Base-by-base conservation (phyloP, 345 rosid species). In the Heritiera fomes region DNA sequence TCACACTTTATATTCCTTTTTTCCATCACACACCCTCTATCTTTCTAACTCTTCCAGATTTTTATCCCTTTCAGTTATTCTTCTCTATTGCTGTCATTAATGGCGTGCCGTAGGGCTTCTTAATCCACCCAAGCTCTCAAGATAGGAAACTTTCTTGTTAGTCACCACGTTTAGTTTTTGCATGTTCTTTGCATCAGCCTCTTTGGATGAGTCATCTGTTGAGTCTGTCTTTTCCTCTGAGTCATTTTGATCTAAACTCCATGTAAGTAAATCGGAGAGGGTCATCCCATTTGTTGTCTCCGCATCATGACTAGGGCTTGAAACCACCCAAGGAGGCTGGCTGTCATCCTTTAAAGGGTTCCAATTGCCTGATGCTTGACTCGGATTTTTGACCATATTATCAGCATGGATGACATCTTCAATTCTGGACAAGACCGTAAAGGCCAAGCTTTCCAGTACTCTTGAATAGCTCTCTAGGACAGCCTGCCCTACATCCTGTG, bases 381-480 rank as follows among this genome's bases (percentile, higher is more conserved):
- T 62, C 41, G 96, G 96, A 56, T 91, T 92, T 81, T 61, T 87
- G 5, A 77, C 76, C 1, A 82, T 81, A 50, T 80, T 72, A 79
- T 96, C 98, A 4, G 94, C 94, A 70, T 81, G 86, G 12, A 92
- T 85, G 47, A 96, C 99, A 71, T 96, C 99, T 61, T 92, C 95
- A 0, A 96, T 96, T 71, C 98, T 84, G 0, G 98, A 96, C 78
- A 91, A 61, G 10, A 94, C 93, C 0, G 97, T 92, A 79, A 81
- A 90, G 69, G 97, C 98, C 90, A 96, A 91, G 92, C 95, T 96
- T 83, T 92, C 99, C 18, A 95, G 82, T 78, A 93, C 85, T 78
- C 99, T 87, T 17, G 99, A 95, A 82, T 95, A 95, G 84, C 99
- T 96, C 83, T 96, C 99, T 8, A 94, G 82, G 69, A 91, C 82